Conservation (phyloP, 257 asterid genomes). For the Solanum verrucosum region DNA sequence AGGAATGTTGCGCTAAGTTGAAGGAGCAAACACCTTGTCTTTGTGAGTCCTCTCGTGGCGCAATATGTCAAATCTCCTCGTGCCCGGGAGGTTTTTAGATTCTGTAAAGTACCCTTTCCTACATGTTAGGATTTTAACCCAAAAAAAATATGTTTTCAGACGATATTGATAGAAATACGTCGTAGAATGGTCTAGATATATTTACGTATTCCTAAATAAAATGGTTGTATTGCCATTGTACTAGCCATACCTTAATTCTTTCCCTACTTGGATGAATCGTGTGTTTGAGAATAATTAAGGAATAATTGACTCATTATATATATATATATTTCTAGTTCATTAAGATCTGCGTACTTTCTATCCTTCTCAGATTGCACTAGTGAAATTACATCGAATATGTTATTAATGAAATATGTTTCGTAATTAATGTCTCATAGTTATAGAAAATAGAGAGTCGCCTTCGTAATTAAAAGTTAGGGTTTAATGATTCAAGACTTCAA, state of each 20-base stretch:
- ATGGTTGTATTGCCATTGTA: not conserved
- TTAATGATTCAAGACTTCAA: too few relatives aligned
- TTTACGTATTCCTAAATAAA: not conserved
- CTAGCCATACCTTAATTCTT: not conserved
- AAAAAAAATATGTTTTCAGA: too few relatives aligned
- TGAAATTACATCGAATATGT: too few relatives aligned
- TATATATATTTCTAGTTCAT: too few relatives aligned
- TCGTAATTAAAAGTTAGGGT: too few relatives aligned
- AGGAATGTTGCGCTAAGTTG: too few relatives aligned
- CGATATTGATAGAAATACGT: not conserved
- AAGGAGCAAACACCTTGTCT: too few relatives aligned
- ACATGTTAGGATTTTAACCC: not conserved
- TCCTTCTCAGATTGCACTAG: too few relatives aligned
- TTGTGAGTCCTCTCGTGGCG: not conserved
- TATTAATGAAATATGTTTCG: too few relatives aligned
- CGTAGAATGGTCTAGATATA: not conserved
- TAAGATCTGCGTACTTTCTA: too few relatives aligned
- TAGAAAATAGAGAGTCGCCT: too few relatives aligned
- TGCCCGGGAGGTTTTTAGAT: not conserved
- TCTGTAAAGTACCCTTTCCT: constrained; percentile 3
- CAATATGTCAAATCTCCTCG: not conserved
- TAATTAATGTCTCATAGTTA: too few relatives aligned
- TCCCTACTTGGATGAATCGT: not conserved
- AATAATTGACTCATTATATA: not conserved
- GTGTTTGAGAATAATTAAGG: not conserved